A percentile compares a stretch with the other conserved stretches of the same genome.
Conservation (phyloP, 176 grass and related monocot genomes). For the Eragrostis curvula region DNA sequence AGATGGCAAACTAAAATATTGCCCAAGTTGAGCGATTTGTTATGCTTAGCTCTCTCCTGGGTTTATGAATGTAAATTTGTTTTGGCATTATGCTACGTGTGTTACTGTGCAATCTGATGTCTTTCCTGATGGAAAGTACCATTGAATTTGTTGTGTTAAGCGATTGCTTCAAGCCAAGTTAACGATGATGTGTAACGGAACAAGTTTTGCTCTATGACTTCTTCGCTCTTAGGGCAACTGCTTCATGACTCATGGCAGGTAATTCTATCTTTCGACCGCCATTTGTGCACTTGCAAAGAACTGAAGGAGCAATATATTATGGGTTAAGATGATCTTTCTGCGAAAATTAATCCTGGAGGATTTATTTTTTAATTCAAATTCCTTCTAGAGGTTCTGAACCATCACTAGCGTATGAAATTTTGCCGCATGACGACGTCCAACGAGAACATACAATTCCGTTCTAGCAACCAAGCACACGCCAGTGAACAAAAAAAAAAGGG, state of each 20-base stretch:
- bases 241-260: background rate
- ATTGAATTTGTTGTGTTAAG: background rate
- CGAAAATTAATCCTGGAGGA: background rate
- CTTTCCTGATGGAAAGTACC: background rate
- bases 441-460: background rate
- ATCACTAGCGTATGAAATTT: no score
- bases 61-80: background rate
- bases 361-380: background rate
- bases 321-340: background rate
- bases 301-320: background rate
- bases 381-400: no score
- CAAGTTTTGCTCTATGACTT: background rate
- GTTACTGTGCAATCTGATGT: background rate
- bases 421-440: no score
- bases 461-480: background rate
- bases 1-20: background rate
- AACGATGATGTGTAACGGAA: background rate
- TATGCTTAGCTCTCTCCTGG: background rate
- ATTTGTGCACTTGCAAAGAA: background rate
- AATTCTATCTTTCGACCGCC: background rate
- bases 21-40: background rate
- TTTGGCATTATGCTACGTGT: background rate
- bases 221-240: background rate
- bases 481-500: background rate
- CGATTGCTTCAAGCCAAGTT: background rate